phyloP scores from a whole-genome alignment of 805 yeast species.

The Spathaspora arborariae region DNA sequence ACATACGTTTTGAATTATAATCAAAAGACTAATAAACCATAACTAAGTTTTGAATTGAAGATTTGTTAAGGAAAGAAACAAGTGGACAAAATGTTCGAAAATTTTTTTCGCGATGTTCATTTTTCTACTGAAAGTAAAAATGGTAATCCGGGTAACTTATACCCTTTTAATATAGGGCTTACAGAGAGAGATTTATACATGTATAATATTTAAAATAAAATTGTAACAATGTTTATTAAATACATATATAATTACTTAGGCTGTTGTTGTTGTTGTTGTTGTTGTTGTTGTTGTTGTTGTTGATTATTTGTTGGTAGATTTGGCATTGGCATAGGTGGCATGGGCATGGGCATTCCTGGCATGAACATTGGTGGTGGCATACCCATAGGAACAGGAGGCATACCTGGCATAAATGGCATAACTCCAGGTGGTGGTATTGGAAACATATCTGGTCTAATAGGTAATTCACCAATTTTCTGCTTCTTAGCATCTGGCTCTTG shows the following conservation, averaged over 20 bases:
- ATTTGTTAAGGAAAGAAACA: neutral
- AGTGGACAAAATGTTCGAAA: neutral
- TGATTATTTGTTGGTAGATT: neutral
- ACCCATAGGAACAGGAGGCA: constrained; percentile 16
- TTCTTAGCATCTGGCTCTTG: constrained; percentile 22
- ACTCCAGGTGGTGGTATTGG: constrained; percentile 10
- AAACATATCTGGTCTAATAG: neutral
- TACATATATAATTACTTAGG: neutral
- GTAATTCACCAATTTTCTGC: constrained; percentile 13
- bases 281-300: neutral
- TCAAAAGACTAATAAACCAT: neutral
- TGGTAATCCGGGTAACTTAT: neutral
- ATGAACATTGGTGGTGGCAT: constrained; percentile 23
- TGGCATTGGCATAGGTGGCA: neutral
- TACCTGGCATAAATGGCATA: constrained; percentile 10
- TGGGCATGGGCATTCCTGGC: too few relatives aligned
- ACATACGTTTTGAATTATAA: constrained; percentile 1
- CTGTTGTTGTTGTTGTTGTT: neutral
- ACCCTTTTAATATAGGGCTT: neutral
- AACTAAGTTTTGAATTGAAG: neutral
- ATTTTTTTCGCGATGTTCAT: neutral
- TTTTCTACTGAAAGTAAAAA: neutral
- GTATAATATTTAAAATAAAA: too few relatives aligned
- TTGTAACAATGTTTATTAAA: neutral
- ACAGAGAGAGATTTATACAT: too few relatives aligned